phyloP scores from a whole-genome alignment of 768 basidiomycete species.

The Pleurotus giganteus region DNA sequence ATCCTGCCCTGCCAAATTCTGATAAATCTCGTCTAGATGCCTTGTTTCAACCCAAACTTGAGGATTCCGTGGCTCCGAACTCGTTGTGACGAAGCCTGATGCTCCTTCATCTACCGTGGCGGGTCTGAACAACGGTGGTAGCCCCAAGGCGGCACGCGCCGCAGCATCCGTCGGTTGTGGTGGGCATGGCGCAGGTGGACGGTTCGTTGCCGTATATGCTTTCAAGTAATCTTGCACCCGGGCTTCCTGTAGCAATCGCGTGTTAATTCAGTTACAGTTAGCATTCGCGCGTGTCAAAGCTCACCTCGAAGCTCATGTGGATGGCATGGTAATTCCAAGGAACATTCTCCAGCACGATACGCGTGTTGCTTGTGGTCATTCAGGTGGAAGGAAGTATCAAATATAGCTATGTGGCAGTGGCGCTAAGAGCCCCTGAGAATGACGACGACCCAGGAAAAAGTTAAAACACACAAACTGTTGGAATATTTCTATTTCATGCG shows the following conservation, averaged over 20 bases:
- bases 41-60: background rate
- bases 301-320: constrained; percentile 1
- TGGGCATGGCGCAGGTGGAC: constrained; percentile 48
- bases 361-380: background rate
- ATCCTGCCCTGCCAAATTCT: background rate
- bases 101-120: constrained; percentile 10
- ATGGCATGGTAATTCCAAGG: constrained; percentile 1
- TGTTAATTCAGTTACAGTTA: background rate
- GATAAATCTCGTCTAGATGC: background rate
- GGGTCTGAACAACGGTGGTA: constrained; percentile 54
- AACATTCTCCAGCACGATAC: background rate
- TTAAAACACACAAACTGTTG: too few species aligned
- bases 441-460: too few species aligned
- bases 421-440: too few species aligned
- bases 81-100: background rate
- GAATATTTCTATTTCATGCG: too few species aligned
- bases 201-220: constrained; percentile 44
- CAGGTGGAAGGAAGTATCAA: too few species aligned
- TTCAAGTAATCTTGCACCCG: constrained; percentile 53
- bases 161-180: constrained; percentile 40
- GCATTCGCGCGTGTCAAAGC: background rate
- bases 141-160: constrained; percentile 42
- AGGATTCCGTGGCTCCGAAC: background rate
- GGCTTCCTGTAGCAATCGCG: constrained; percentile 40
- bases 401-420: too few species aligned